Evolutionary conservation across 2,329 filamentous ascomycete species (phyloP).

Genomic region (Venturia asperata): DNA sequence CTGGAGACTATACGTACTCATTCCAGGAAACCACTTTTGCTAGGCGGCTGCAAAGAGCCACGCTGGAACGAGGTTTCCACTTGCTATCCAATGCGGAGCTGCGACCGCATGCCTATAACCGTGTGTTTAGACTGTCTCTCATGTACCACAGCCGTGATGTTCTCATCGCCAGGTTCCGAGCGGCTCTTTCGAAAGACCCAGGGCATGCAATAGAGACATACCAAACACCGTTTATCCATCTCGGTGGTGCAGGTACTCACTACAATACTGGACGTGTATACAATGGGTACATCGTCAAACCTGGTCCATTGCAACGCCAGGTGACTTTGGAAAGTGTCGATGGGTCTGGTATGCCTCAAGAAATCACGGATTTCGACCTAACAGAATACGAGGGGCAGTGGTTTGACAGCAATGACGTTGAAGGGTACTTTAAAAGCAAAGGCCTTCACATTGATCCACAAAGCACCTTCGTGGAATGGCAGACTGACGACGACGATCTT

Average conservation of each 20-base stretch:
- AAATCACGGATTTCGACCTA: constrained; percentile 42
- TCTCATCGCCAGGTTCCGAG: constrained; percentile 35
- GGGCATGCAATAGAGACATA: constrained; percentile 52
- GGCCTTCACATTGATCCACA: constrained; percentile 56
- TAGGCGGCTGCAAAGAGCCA: constrained; percentile 59
- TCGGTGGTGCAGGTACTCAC: constrained; percentile 63
- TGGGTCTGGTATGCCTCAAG: constrained; percentile 11
- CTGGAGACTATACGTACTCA: constrained; percentile 46
- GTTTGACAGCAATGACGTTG: constrained; percentile 69
- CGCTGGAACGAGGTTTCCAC: constrained; percentile 55
- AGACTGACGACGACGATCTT: constrained; percentile 39
- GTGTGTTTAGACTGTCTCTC: constrained; percentile 63
- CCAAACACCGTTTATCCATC: constrained; percentile 54
- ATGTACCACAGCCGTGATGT: constrained; percentile 45
- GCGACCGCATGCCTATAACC: constrained; percentile 30
- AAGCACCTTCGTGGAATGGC: constrained; percentile 53
- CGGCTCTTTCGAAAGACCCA: constrained; percentile 33
- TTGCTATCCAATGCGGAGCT: constrained; percentile 46
- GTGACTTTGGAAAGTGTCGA: constrained; percentile 25
- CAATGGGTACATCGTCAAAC: constrained; percentile 30
- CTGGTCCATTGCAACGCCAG: constrained; percentile 26
- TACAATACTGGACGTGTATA: constrained; percentile 40
- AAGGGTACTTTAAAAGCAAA: constrained; percentile 60
- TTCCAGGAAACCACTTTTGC: constrained; percentile 62
- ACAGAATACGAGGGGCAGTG: constrained; percentile 66